These are phyloP conservation scores for Amphibolis antarctica DNA, from an alignment of 106 monocot genomes.

Conservation along the genomic window DNA sequence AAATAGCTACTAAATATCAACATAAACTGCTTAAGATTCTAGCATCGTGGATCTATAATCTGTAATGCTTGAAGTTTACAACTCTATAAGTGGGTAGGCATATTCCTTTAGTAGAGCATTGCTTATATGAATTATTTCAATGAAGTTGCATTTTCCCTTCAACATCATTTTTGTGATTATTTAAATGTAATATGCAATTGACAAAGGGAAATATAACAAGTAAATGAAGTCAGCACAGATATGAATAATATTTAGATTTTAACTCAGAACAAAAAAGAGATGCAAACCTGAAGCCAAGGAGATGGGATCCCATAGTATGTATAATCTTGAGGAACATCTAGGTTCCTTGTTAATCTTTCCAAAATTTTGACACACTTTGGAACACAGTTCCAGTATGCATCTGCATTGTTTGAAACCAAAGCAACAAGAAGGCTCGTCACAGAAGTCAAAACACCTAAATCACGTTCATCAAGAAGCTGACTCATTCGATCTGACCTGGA, in stretches of 20 bases:
- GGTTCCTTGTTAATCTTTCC: constrained; percentile 80
- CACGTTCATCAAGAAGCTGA: constrained; percentile 97
- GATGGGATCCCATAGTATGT: constrained; percentile 99
- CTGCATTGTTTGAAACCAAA: constrained; percentile 75
- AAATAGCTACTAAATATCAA: too few species aligned
- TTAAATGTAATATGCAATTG: not conserved
- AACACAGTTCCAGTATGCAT: constrained; percentile 97
- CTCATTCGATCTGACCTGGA: constrained; percentile 93
- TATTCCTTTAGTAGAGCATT: too few species aligned
- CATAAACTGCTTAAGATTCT: too few species aligned
- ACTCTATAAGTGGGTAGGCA: too few species aligned
- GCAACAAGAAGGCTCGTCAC: constrained; percentile 97
- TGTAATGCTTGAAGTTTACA: too few species aligned
- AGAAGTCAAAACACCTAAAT: constrained; percentile 91
- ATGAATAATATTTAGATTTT: too few species aligned
- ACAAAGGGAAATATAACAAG: too few species aligned
- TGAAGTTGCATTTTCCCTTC: too few species aligned
- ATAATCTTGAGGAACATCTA: constrained; percentile 93
- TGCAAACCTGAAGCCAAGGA: constrained; percentile 94
- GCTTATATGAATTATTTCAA: too few species aligned
- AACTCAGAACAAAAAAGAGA: not conserved
- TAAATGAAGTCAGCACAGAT: too few species aligned
- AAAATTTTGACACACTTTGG: constrained; percentile 94
- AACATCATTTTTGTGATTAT: too few species aligned
- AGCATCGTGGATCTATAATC: too few species aligned